Evolutionary conservation across 805 yeast species (phyloP).

Genomic region (Pichia kluyveri): DNA sequence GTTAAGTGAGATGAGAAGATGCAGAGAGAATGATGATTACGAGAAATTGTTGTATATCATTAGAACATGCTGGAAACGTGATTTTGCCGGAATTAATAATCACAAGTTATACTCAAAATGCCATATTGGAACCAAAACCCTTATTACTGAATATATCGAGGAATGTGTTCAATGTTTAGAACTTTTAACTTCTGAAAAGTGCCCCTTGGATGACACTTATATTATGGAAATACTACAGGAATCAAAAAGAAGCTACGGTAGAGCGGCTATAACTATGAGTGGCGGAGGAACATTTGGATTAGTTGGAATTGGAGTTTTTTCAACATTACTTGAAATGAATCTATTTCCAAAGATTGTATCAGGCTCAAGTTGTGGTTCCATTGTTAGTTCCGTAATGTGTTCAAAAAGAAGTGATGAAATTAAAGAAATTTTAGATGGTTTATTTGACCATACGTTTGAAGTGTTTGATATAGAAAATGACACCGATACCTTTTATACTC

Average conservation of each 20-base stretch:
- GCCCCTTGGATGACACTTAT: conserved; percentile 54
- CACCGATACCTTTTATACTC: conserved; percentile 41
- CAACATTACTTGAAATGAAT: conserved; percentile 65
- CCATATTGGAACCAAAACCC: conserved; percentile 73
- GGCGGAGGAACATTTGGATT: conserved; percentile 96
- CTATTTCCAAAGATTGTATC: conserved; percentile 80
- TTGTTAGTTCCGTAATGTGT: conserved; percentile 82
- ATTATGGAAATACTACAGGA: conserved; percentile 73
- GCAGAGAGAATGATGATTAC: conserved; percentile 51
- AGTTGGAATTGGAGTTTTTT: conserved; percentile 85
- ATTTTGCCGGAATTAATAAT: conserved; percentile 82
- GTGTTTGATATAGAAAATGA: conserved; percentile 42
- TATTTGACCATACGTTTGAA: conserved; percentile 48
- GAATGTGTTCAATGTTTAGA: conserved; percentile 56
- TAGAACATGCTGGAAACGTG: conserved; percentile 78
- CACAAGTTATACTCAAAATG: conserved; percentile 67
- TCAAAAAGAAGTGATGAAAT: conserved; percentile 71
- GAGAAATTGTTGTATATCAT: conserved; percentile 59
- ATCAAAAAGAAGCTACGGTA: conserved; percentile 84
- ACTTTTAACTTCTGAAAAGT: conserved; percentile 29
- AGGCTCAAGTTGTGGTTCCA: conserved; percentile 95
- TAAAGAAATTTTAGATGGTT: conserved; percentile 44
- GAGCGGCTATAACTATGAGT: conserved; percentile 88
- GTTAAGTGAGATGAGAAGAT: conserved; percentile 46
- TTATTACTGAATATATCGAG: conserved; percentile 73